A percentile compares a stretch with the other conserved stretches of the same genome.
Evolutionary conservation across 176 grass and related monocot genomes (phyloP).

Genomic region (Ananas comosus): DNA sequence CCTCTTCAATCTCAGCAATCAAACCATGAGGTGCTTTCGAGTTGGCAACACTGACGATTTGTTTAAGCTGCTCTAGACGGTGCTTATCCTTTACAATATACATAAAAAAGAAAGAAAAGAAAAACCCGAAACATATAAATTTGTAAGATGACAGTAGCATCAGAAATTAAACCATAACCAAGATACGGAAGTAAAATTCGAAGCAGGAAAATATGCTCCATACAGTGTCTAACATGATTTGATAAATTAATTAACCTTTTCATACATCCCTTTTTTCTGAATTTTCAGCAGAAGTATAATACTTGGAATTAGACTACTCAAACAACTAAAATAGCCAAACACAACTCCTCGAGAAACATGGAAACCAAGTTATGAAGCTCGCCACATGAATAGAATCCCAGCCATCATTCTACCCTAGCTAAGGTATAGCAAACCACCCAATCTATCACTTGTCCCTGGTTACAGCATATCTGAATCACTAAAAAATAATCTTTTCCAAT

Average conservation of each 20-base stretch:
- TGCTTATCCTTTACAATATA: slow-evolving; percentile 44
- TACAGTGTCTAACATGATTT: background rate
- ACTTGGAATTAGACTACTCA: background rate
- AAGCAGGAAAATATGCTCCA: no score
- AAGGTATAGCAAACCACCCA: background rate
- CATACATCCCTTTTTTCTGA: no score
- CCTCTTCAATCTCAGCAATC: slow-evolving; percentile 58
- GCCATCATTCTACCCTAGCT: background rate
- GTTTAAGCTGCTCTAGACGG: slow-evolving; percentile 52
- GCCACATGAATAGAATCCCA: no score
- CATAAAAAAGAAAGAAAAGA: slow-evolving; percentile 11
- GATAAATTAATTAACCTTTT: slow-evolving; percentile 9
- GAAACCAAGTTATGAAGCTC: background rate
- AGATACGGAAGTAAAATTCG: background rate
- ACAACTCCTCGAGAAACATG: background rate
- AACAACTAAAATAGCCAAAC: background rate
- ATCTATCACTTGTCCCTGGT: background rate
- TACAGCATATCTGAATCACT: no score
- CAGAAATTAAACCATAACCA: background rate
- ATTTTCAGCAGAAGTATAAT: background rate
- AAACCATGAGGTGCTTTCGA: slow-evolving; percentile 18
- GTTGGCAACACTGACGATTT: slow-evolving; percentile 32
- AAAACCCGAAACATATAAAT: background rate
- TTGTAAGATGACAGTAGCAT: background rate
- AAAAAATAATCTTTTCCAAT: no score